Evolutionary conservation across 306 rosid species (phyloP).

Genomic region (Abrus pulchellus): DNA sequence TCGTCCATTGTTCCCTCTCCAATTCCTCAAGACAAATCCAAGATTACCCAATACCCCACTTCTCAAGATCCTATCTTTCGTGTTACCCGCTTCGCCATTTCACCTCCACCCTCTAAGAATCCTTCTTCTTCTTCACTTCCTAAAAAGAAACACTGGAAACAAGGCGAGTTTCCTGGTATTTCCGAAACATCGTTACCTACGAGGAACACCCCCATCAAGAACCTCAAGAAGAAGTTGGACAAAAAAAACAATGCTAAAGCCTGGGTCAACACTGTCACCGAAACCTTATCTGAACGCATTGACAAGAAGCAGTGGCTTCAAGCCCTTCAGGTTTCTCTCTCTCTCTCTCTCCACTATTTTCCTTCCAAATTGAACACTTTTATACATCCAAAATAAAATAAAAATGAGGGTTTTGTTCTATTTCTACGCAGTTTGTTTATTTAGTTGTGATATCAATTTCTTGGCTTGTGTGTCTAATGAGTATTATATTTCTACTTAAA

Average conservation of each 20-base stretch:
- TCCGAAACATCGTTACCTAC: constrained; percentile 54
- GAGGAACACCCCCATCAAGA: constrained; percentile 74
- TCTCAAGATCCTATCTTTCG: constrained; percentile 49
- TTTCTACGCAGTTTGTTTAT: neutral
- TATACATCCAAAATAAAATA: too few species aligned
- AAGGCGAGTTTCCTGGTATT: constrained; percentile 80
- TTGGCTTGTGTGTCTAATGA: neutral
- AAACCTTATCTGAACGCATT: constrained; percentile 72
- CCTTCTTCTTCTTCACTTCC: constrained; percentile 52
- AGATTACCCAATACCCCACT: constrained; percentile 23
- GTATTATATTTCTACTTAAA: neutral
- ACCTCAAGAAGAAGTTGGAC: constrained; percentile 82
- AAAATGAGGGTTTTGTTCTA: neutral
- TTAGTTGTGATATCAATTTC: constrained; percentile 2
- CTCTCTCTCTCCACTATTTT: neutral
- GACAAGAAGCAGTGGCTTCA: constrained; percentile 91
- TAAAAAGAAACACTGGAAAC: constrained; percentile 85
- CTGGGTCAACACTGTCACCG: constrained; percentile 94
- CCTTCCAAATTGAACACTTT: constrained; percentile 25
- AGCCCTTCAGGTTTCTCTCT: constrained; percentile 80
- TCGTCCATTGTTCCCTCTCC: constrained; percentile 68
- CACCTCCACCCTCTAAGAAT: constrained; percentile 57
- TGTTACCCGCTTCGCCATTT: constrained; percentile 58
- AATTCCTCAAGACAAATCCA: constrained; percentile 46
- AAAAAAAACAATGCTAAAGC: constrained; percentile 78